These are phyloP conservation scores for Vinca minor DNA, from an alignment of 257 asterid species.

Conservation along the genomic window DNA sequence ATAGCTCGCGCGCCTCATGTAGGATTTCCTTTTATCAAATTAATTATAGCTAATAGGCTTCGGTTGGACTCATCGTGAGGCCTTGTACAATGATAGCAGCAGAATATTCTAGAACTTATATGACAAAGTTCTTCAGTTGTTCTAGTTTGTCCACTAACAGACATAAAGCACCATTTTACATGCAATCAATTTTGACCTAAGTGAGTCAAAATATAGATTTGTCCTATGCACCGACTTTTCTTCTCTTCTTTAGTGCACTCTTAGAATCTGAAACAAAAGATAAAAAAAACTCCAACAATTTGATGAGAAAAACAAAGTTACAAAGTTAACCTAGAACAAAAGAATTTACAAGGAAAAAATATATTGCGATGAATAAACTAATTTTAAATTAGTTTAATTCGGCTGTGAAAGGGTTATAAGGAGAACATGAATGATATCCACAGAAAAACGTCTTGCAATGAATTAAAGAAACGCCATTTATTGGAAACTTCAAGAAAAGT, in stretches of 20 bases:
- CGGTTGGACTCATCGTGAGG: not conserved
- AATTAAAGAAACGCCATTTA: not conserved
- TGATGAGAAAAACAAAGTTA: not conserved
- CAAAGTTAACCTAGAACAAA: not conserved
- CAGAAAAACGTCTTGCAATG: not conserved
- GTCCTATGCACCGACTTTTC: not conserved
- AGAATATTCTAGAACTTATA: not conserved
- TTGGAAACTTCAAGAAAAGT: not conserved
- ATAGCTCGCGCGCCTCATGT: not conserved
- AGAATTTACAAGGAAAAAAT: not conserved
- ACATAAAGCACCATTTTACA: not conserved
- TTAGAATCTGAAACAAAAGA: not conserved
- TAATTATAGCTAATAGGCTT: not conserved
- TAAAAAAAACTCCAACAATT: too few relatives aligned
- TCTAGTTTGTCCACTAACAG: conserved; percentile 1
- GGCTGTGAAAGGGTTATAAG: not conserved
- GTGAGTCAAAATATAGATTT: not conserved
- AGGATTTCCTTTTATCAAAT: not conserved
- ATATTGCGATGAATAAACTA: not conserved
- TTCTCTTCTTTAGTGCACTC: not conserved
- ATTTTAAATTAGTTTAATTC: not conserved
- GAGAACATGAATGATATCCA: not conserved
- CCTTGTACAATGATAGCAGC: not conserved
- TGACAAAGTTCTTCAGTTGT: not conserved
- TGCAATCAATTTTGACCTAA: not conserved